Base-by-base conservation (phyloP, 805 yeast genomes). In the Sugiyamaella americana region DNA sequence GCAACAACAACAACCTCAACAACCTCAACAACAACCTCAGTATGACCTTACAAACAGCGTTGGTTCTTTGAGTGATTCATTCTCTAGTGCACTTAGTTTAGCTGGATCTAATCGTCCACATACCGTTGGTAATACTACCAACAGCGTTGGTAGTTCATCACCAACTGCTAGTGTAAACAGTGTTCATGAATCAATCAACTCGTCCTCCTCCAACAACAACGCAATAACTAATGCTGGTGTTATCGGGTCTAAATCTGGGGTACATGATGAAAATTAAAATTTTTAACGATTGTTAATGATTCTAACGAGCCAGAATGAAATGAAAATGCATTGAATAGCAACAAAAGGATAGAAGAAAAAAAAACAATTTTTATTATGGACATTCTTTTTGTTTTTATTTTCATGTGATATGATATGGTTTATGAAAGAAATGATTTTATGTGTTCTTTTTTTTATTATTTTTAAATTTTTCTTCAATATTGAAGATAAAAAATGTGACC, bases 181-280 rank as follows among this genome's bases (percentile, higher is more conserved):
- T 16, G 24, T 48, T 22, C 47, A 30, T 11, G 51, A 48, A 26
- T 35, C 37, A 6, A 11, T 13, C 20, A 11, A 6, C 20, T 35
- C 37, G 6, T 13, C 37, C 5, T 35, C 37, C 10, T 18, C 30
- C n/a, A 30, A 18, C 17, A 37, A 43, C 20, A n/a, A n/a, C n/a
- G n/a, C n/a, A n/a, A n/a, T n/a, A n/a, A 37, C 38, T 13, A 19
- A 38, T 8, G 55, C 57, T 5, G 58, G 58, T 6, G 58, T 55
- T 20, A 55, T 55, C 46, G 58, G 58, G 22, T 55, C 58, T 32
- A 53, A 53, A 46, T 29, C 40, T 29, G 46, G 43, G 40, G 47
- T 37, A 18, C 26, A 38, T 38, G 51, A 50, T 40, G 57, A 41
- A 49, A 52, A 46, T 45, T 26, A 13, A 26, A 26, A 8, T 26